Base-by-base conservation (phyloP, 352 stramenopile species). In the Phytophthora sp. region DNA sequence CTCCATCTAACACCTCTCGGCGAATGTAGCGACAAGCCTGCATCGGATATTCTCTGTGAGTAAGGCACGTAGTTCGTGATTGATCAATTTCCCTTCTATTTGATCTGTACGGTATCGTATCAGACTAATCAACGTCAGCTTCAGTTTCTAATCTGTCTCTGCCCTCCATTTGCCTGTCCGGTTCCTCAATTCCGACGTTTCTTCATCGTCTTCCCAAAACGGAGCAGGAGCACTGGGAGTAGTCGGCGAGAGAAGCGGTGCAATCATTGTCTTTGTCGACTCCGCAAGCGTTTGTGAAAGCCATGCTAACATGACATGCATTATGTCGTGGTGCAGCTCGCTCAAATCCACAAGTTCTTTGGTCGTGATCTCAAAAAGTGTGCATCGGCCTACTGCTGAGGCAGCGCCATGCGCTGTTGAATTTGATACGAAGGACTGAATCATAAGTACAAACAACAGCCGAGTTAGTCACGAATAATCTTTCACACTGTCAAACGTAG, bases 281-380 rank as follows among this genome's bases (percentile, higher is more conserved):
- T 75, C 78, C 2, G 84, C 78, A 15, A 93, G 67, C 28, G 88
- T 91, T 34, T 89, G 74, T 1, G 84, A 76, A 20, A 95, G 66
- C 87, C 84, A 95, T 18, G 83, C 79, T n/a, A 95, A 57, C 11
- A 94, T 62, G 1, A 93, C 79, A 38, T 92, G 83, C 84, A 95
- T 91, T 26, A 95, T 84, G 35, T 95, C 86, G 18, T 86, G 69
- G 39, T 95, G 87, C 9, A 91, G 66, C 44, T 94, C 82, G 41
- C 84, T 91, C 43, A 94, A 60, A 43, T 94, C 87, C 12, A 92
- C 66, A 1, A 95, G 72, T 31, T 95, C 84, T 44, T 88, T 89
- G 0, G 83, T 87, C 13, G 80, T 68, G 50, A 95, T 91, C 46
- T 90, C 68, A 37, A 95, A 92, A 11, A 95, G 64, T 5, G 84